Percentiles rank a stretch among this genome's conserved stretches.
These are phyloP conservation scores for Kwoniella heveanensis DNA, from an alignment of 768 basidiomycete genomes.

Conservation along the genomic window DNA sequence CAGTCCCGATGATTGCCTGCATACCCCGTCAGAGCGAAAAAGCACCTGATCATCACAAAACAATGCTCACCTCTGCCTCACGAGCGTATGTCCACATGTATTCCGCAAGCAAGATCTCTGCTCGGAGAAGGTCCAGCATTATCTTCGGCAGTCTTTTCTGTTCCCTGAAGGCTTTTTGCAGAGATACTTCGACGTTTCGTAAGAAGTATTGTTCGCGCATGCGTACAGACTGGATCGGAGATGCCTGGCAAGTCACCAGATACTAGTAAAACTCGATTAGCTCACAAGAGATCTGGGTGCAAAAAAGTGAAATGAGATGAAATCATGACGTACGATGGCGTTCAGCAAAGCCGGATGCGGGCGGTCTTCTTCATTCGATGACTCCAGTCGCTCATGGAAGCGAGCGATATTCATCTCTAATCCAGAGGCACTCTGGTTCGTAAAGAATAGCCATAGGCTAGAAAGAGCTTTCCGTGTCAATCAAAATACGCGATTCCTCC, in stretches of 20 bases:
- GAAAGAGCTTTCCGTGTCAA: too few species aligned
- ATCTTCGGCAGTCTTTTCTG: not conserved
- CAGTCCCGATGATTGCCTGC: not conserved
- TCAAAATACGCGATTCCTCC: too few species aligned
- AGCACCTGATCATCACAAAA: not conserved
- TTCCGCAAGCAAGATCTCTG: constrained; percentile 7
- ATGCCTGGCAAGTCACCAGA: constrained; percentile 3
- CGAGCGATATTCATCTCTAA: constrained; percentile 18
- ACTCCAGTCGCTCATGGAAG: constrained; percentile 14
- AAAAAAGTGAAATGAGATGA: not conserved
- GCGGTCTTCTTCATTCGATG: not conserved
- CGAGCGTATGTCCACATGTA: constrained; percentile 7
- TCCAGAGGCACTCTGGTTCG: constrained; percentile 5
- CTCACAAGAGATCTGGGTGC: not conserved
- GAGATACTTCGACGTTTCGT: not conserved
- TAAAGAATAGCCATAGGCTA: constrained; percentile 15
- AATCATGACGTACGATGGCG: constrained; percentile 11
- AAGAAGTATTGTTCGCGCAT: constrained; percentile 2
- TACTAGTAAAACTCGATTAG: not conserved
- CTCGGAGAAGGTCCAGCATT: constrained; percentile 14
- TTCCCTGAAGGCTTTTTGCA: constrained; percentile 5
- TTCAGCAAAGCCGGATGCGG: constrained; percentile 14
- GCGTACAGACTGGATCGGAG: constrained; percentile 3
- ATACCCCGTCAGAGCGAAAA: not conserved
- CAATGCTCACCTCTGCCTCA: constrained; percentile 11